Base-by-base conservation (phyloP, 176 grass and related monocot species). In the Elymus sibiricus region DNA sequence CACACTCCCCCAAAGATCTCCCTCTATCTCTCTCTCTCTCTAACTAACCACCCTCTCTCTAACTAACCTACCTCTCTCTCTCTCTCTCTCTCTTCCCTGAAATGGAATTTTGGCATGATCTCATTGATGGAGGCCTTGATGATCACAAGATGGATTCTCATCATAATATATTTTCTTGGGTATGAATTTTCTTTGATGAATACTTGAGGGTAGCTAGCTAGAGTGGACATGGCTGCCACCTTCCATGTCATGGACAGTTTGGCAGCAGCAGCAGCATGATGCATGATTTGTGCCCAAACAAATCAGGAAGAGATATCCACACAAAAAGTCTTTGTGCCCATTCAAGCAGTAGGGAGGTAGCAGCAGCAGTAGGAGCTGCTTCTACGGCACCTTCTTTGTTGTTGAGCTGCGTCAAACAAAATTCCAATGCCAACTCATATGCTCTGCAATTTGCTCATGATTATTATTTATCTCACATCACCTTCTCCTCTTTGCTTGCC, bases 201-300 rank as follows among this genome's bases (percentile, higher is more conserved):
- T 76, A 21, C 16, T 53, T 76, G 43, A 46, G 49, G 46, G 44
- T 21, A 21, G 73, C 26, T 32, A 53, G 73, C 16, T 74, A 16
- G 39, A 46, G 72, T 51, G 24, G 84, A 90, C 89, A 90, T 86
- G 88, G 43, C 43, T 86, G 19, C 73, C 74, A 86, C 84, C 43
- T 67, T 63, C 81, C 79, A 64, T 83, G 58, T 8, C 34, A 65
- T 79, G 73, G 64, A 34, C 63, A 81, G 80, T 55, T 78, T 72
- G 88, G 55, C 56, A 64, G 39, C 24, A 40, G 39, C 24, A 40
- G 47, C 49, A 51, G 16, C 46, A 49, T 49, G 46, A 49, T 49
- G 49, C 63, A 86, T 82, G 74, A 65, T 84, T 65, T 53, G 40
- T 84, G 59, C 15, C 39, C 19, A 84, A 76, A 37, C 13, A 84